These are phyloP conservation scores for Nitzschia sp. DNA, from an alignment of 108 stramenopile species.

Conservation along the genomic window DNA sequence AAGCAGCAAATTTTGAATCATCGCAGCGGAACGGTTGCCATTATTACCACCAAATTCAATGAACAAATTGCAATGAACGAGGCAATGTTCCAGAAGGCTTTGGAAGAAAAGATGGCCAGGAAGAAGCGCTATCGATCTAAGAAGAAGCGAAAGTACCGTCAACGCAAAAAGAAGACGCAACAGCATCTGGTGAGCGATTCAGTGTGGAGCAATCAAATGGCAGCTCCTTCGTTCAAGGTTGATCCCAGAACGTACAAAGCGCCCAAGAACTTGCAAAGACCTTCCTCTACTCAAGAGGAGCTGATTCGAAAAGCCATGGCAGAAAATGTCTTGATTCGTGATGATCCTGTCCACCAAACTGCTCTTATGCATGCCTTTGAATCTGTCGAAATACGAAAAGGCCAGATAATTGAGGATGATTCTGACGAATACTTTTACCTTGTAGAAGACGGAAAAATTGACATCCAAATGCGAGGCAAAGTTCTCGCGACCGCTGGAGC, in stretches of 20 bases:
- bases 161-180: constrained; percentile 15
- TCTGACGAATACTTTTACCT: constrained; percentile 61
- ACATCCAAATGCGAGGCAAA: constrained; percentile 57
- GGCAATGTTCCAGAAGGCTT: not conserved
- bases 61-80: constrained; percentile 24
- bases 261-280: constrained; percentile 9
- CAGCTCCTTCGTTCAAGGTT: constrained; percentile 14
- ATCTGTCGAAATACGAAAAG: constrained; percentile 10
- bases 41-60: constrained; percentile 18
- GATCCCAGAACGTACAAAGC: constrained; percentile 26
- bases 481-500: constrained; percentile 38
- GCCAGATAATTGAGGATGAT: constrained; percentile 1
- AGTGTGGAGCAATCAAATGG: constrained; percentile 23
- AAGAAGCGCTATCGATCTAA: constrained; percentile 15
- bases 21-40: constrained; percentile 12
- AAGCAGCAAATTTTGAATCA: constrained; percentile 5
- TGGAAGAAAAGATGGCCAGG: constrained; percentile 13
- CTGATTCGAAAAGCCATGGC: constrained; percentile 18
- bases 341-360: constrained; percentile 3
- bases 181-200: constrained; percentile 6
- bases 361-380: constrained; percentile 24
- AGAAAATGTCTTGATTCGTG: constrained; percentile 22
- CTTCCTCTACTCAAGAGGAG: not conserved
- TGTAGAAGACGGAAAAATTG: constrained; percentile 61
- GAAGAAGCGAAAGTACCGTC: constrained; percentile 9